These are phyloP conservation scores for Candida sakaeoensis DNA, from an alignment of 805 yeast genomes.

Conservation along the genomic window DNA sequence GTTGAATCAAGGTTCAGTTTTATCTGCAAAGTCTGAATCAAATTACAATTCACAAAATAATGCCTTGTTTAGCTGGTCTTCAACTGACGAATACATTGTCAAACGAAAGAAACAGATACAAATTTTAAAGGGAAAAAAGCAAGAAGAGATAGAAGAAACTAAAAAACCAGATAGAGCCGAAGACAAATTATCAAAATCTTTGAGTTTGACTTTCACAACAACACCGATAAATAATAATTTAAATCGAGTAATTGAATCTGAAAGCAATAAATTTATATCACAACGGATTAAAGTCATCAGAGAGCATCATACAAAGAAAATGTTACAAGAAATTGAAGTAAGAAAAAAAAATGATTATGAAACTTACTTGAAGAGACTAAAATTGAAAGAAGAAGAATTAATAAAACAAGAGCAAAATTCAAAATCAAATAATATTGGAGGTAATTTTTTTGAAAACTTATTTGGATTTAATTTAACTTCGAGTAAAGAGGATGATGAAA, in stretches of 20 bases:
- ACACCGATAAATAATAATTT: conserved; percentile 23
- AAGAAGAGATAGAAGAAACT: neutral
- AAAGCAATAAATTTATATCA: conserved; percentile 36
- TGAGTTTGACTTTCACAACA: conserved; percentile 14
- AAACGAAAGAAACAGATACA: conserved; percentile 16
- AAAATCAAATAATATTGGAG: conserved; percentile 4
- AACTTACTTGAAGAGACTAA: conserved; percentile 28
- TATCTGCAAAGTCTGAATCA: conserved; percentile 5
- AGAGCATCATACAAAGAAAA: conserved; percentile 36
- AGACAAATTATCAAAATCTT: conserved; percentile 4
- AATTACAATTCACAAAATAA: conserved; percentile 17
- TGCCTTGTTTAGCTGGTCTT: conserved; percentile 42
- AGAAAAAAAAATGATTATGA: conserved; percentile 40
- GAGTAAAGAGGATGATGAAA: neutral
- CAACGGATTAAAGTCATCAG: conserved; percentile 35
- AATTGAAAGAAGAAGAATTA: conserved; percentile 36
- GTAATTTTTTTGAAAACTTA: conserved; percentile 28
- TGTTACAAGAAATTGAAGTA: conserved; percentile 33
- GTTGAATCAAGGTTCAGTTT: conserved; percentile 9
- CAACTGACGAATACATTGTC: conserved; percentile 36
- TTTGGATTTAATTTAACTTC: conserved; percentile 20
- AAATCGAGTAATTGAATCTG: conserved; percentile 29
- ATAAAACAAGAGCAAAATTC: conserved; percentile 22
- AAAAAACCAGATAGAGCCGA: neutral
- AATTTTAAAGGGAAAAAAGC: conserved; percentile 7